Evolutionary conservation across 352 stramenopile genomes (phyloP), one percentile per base, ranked within the genome.

Genomic region (Peronosclerospora sorghi): DNA sequence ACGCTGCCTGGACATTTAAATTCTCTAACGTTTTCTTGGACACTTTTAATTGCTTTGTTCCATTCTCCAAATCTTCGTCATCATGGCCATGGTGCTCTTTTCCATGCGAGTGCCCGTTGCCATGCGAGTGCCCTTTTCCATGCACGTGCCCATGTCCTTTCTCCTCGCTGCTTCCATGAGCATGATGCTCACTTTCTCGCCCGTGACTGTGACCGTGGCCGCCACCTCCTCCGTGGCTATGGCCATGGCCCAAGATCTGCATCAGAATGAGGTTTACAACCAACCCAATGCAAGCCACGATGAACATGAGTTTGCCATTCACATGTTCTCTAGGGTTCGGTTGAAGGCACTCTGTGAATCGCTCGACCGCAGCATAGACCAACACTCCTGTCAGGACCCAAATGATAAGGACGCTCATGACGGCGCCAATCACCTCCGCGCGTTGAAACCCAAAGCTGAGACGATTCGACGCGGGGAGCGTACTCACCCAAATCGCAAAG

Each of bases 301-400:
- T 84, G 57, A 94, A 95, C 96, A 99, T 99, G 49, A 98, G 54
- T 48, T 88, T 89, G 62, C 96, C 96, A 59, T 99, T 82, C 0
- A 98, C 93, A 40, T 56, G 52, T 53, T 93, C 85, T 32, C 71
- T 59, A 8, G 78, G 68, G 62, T 94, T 57, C 5, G 74, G 73
- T 39, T 80, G 21, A 13, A 96, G 60, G 29, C 70, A 84, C 43
- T 90, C 75, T 41, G 81, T 56, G 47, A 91, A 77, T 35, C 96
- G 79, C 52, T 86, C 62, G 28, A 98, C 62, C 0, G 95, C 96
- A 34, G 97, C 92, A 35, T 93, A 92, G 6, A 97, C 75, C 14
- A 99, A 76, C 46, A 92, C 77, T 27, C 94, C 73, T 23, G 86
- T 98, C 34, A 98, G 73, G 39, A 98, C 72, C 46, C 85, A 95